Percentiles rank a stretch among this genome's conserved stretches.
phyloP scores from a whole-genome alignment of 345 rosid species.

The Reutealis trisperma region DNA sequence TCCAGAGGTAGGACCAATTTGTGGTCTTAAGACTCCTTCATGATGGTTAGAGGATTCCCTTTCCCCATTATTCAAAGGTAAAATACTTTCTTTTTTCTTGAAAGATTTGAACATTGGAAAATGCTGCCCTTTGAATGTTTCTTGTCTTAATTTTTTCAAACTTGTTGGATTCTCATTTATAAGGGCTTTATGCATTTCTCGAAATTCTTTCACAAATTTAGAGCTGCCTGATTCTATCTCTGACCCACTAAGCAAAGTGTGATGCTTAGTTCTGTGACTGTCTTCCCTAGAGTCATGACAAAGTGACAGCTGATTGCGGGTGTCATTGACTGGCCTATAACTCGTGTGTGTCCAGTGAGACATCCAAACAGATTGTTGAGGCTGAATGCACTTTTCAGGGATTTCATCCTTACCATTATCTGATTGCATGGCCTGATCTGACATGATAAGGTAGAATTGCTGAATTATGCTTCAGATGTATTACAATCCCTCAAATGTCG shows the following conservation, averaged over 20 bases:
- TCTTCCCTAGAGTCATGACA: slow-evolving; percentile 20
- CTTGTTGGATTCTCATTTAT: slow-evolving; percentile 24
- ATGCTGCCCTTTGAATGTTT: slow-evolving; percentile 26
- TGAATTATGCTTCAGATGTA: background rate
- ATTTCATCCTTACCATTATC: slow-evolving; percentile 25
- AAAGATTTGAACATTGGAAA: slow-evolving; percentile 33
- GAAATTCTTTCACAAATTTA: slow-evolving; percentile 21
- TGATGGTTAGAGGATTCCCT: slow-evolving; percentile 13
- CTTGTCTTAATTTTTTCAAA: slow-evolving; percentile 29
- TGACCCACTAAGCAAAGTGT: background rate
- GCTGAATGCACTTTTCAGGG: slow-evolving; percentile 30
- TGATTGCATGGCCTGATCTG: slow-evolving; percentile 33
- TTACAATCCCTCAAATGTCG: slow-evolving; percentile 16
- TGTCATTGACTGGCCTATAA: slow-evolving; percentile 23
- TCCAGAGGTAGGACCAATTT: background rate
- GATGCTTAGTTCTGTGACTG: slow-evolving; percentile 11
- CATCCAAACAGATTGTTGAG: slow-evolving; percentile 61
- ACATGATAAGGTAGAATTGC: slow-evolving; percentile 33
- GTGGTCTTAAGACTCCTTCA: slow-evolving; percentile 2
- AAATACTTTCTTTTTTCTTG: slow-evolving; percentile 11
- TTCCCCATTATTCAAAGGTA: slow-evolving; percentile 23
- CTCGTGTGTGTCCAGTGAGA: slow-evolving; percentile 55
- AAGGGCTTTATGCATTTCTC: slow-evolving; percentile 27
- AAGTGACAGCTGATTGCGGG: slow-evolving; percentile 13
- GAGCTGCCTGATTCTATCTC: slow-evolving; percentile 25